These are phyloP conservation scores for Mesembryanthemum crystallinum DNA, from an alignment of 148 eudicot species.

Conservation along the genomic window DNA sequence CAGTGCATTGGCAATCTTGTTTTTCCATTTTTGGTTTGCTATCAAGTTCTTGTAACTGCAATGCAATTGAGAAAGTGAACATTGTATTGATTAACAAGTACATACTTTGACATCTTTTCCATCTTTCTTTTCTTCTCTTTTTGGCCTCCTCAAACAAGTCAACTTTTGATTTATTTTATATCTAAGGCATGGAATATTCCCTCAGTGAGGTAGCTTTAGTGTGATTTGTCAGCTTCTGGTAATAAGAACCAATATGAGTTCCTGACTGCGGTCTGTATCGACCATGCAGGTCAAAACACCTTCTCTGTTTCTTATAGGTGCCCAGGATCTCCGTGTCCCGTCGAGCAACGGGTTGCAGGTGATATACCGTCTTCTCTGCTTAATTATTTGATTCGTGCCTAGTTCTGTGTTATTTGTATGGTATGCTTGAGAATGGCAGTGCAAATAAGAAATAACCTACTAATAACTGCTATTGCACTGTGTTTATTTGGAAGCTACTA, in stretches of 20 bases:
- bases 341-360: slow-evolving; percentile 80
- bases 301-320: slow-evolving; percentile 74
- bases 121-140: not conserved
- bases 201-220: not conserved
- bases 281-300: slow-evolving; percentile 84
- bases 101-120: not conserved
- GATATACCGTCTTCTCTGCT: slow-evolving; percentile 21
- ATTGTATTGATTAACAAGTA: not conserved
- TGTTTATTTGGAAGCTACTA: not conserved
- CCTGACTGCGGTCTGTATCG: not conserved
- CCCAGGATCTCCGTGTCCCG: slow-evolving; percentile 90
- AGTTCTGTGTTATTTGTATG: not conserved
- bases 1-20: not conserved
- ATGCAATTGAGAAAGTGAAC: not conserved
- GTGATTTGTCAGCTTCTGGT: not conserved
- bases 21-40: not conserved
- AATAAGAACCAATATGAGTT: not conserved
- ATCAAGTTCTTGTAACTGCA: not conserved
- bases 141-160: not conserved
- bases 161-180: not conserved
- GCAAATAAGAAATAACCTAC: not conserved
- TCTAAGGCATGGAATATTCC: too few species aligned
- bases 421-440: not conserved
- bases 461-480: not conserved
- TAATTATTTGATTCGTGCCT: not conserved